Evolutionary conservation across 345 rosid species (phyloP).

Genomic region (Pugionium cornutum): DNA sequence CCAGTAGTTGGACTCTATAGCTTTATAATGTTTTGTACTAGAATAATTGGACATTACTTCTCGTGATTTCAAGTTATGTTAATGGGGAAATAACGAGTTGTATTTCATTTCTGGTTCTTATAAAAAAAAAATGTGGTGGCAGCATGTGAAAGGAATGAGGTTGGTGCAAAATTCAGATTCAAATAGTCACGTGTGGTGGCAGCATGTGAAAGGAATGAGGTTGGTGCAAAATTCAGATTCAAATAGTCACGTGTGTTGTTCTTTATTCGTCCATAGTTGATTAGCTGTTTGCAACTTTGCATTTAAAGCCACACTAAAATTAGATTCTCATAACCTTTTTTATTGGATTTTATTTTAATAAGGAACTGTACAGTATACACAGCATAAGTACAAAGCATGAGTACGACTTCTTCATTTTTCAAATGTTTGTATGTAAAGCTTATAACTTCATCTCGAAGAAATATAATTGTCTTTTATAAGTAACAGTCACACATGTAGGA

Average conservation of each 20-base stretch:
- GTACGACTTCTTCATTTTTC: not conserved
- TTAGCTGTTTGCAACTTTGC: constrained; percentile 35
- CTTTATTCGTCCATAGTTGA: constrained; percentile 22
- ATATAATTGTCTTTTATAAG: not conserved
- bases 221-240: not conserved
- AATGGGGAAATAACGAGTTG: too few relatives aligned
- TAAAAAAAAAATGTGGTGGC: too few relatives aligned
- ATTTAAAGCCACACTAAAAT: constrained; percentile 27
- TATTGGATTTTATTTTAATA: constrained; percentile 4
- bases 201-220: too few relatives aligned
- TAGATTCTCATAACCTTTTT: constrained; percentile 16
- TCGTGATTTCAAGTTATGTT: too few relatives aligned
- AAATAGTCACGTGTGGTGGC: constrained; percentile 26
- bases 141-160: too few relatives aligned
- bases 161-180: not conserved
- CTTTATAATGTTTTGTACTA: too few relatives aligned
- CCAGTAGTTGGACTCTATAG: too few relatives aligned
- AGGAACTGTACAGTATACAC: not conserved
- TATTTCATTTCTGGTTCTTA: too few relatives aligned
- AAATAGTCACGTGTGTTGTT: constrained; percentile 20
- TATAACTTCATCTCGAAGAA: constrained; percentile 22
- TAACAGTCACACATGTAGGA: constrained; percentile 30
- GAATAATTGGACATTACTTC: too few relatives aligned
- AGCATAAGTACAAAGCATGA: not conserved
- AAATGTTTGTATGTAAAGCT: constrained; percentile 4